Conservation (phyloP, 225 moss, liverwort and hornwort genomes). For the Physcomitrium patens region DNA sequence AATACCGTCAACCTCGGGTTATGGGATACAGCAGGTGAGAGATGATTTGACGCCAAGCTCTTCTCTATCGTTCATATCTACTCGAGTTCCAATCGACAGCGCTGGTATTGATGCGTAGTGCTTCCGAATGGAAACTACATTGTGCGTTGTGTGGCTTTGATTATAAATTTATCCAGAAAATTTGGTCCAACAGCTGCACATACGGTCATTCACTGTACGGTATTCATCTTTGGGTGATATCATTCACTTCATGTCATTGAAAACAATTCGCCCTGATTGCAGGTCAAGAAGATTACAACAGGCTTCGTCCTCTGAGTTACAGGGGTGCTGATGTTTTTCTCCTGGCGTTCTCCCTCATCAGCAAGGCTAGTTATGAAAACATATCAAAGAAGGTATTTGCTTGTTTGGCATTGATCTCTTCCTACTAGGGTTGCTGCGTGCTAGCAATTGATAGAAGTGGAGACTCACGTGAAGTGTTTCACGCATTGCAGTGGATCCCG, state of each 20-base stretch:
- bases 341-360: slow-evolving; percentile 96
- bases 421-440: not conserved
- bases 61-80: not conserved
- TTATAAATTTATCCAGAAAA: not conserved
- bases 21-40: slow-evolving; percentile 98
- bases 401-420: not conserved
- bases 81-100: slow-evolving; percentile 19
- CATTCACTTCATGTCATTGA: slow-evolving; percentile 20
- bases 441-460: not conserved
- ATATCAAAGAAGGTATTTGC: slow-evolving; percentile 93
- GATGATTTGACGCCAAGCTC: slow-evolving; percentile 13
- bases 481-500: slow-evolving; percentile 87
- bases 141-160: not conserved
- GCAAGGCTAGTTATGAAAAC: slow-evolving; percentile 99
- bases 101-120: slow-evolving; percentile 23
- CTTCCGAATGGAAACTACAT: not conserved
- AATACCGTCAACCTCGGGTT: slow-evolving; percentile 99
- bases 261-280: slow-evolving; percentile 33
- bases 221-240: not conserved
- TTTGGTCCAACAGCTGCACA: not conserved
- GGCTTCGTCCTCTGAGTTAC: slow-evolving; percentile 97
- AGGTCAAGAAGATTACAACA: slow-evolving; percentile 99
- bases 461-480: not conserved
- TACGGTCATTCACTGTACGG: not conserved
- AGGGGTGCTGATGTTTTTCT: slow-evolving; percentile 99